Conservation (phyloP, 768 basidiomycete genomes). For the Mycena rebaudengoi region DNA sequence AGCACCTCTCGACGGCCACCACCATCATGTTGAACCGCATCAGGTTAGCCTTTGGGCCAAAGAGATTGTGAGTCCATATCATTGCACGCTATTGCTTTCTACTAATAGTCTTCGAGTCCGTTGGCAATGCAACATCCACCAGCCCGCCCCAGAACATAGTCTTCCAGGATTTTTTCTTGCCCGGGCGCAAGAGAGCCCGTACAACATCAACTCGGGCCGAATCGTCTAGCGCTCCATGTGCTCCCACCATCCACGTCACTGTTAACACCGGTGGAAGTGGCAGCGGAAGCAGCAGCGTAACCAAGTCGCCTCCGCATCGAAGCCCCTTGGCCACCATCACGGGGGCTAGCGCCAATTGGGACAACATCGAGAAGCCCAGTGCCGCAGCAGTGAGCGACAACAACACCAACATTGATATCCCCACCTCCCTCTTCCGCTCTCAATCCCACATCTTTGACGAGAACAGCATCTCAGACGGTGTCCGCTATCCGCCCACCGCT, state of each 20-base stretch:
- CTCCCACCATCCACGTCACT: constrained; percentile 7
- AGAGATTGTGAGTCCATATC: constrained; percentile 1
- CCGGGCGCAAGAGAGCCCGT: background rate
- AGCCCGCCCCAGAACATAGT: constrained; percentile 12
- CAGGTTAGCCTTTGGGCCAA: constrained; percentile 11
- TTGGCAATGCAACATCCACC: background rate
- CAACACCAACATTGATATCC: background rate
- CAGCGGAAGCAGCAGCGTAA: background rate
- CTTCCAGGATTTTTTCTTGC: constrained; percentile 12
- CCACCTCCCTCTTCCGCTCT: background rate
- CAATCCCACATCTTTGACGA: background rate
- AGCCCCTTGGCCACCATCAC: background rate
- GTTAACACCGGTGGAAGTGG: constrained; percentile 2
- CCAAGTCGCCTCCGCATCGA: background rate
- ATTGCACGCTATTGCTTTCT: background rate
- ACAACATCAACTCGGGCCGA: background rate
- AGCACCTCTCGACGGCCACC: background rate
- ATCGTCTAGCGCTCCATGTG: background rate
- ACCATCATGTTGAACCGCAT: background rate
- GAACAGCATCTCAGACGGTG: background rate
- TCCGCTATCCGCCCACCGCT: background rate
- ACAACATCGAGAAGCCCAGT: no score
- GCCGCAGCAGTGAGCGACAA: no score
- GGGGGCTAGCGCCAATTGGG: background rate
- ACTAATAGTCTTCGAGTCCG: background rate